Base-by-base conservation (phyloP, 2,329 filamentous ascomycete species). In the Conoideocrella luteorostrata region DNA sequence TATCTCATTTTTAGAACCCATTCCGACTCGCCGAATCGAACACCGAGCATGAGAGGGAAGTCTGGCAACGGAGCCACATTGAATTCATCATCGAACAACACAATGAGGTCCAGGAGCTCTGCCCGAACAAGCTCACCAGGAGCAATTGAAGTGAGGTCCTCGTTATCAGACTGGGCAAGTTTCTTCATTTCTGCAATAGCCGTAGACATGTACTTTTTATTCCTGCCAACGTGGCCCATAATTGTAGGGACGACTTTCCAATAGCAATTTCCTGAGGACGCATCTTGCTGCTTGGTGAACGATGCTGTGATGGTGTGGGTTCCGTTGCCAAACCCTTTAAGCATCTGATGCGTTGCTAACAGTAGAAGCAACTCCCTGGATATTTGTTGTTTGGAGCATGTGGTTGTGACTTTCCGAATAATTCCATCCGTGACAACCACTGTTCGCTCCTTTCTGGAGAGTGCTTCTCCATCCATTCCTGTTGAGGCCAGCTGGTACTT, bases 101-200 rank as follows among this genome's bases (percentile, higher is more conserved):
- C 41, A 20, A 47, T 30, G 12, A 47, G 37, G 20, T 47, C 45
- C 22, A 44, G 15, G 3, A 43, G 26, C 24, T 43, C 45, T 21
- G 40, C 36, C n/a, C 26, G 41, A 12, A 44, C 35, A 13, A 47
- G 45, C 24, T 43, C 41, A 13, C 15, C 9, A 10, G 32, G 20
- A 7, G 7, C 5, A 9, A 43, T 17, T 2, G 15, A 4, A n/a
- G 13, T 12, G 21, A 21, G 10, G 26, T 9, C n/a, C 4, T 23
- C 39, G 39, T 34, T 6, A 17, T 30, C 29, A 21, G 24, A 12
- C 17, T 24, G 7, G 18, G 30, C 9, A 15, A 7, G 9, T 34
- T 34, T 6, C 6, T 33, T 21, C 5, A 41, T 22, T 12, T 41
- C 39, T 11, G 39, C 21, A n/a, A 41, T 33, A 5, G 39, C 39